Base-by-base conservation (phyloP, 148 eudicot genomes). In the Oxyria digyna region DNA sequence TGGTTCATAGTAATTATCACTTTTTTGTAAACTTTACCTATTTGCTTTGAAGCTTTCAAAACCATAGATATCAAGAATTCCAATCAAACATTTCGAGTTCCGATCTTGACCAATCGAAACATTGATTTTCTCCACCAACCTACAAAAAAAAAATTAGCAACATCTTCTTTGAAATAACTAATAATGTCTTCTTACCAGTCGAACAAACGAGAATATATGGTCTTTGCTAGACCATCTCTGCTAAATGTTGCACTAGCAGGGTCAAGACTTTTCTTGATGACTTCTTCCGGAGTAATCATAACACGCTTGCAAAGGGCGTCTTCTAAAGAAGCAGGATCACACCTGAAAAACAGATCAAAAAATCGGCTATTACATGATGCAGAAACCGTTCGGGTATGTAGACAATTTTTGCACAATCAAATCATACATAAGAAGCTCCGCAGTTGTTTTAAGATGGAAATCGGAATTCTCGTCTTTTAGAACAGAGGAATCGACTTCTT, bases 81-180 rank as follows among this genome's bases (percentile, higher is more conserved):
- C n/a, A n/a, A n/a, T n/a, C n/a, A n/a, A n/a, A n/a, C n/a, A n/a
- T n/a, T n/a, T n/a, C n/a, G n/a, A n/a, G n/a, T n/a, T n/a, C n/a
- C n/a, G n/a, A n/a, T n/a, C n/a, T n/a, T n/a, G n/a, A n/a, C n/a
- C n/a, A n/a, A n/a, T n/a, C n/a, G n/a, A n/a, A n/a, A n/a, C n/a
- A n/a, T n/a, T n/a, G n/a, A n/a, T n/a, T n/a, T n/a, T 94, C 43
- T 88, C 89, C 65, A 94, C 99, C 86, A 94, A 79, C 99, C 99
- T 94, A 82, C 67, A 74, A 48, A 73, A 4, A 43, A 11, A 32
- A 49, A 6, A 73, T 55, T 26, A 65, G 8, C 17, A 12, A 33
- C 54, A n/a, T n/a, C 32, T 24, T 54, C 26, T 9, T 54, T 26
- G 4, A 54, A 26, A 54, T 15, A 55, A 24, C 63, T 12, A 55